Percentiles rank a stretch among this genome's conserved stretches.
Conservation (phyloP, 2,329 filamentous ascomycete species). For the Exophiala dermatitidis region DNA sequence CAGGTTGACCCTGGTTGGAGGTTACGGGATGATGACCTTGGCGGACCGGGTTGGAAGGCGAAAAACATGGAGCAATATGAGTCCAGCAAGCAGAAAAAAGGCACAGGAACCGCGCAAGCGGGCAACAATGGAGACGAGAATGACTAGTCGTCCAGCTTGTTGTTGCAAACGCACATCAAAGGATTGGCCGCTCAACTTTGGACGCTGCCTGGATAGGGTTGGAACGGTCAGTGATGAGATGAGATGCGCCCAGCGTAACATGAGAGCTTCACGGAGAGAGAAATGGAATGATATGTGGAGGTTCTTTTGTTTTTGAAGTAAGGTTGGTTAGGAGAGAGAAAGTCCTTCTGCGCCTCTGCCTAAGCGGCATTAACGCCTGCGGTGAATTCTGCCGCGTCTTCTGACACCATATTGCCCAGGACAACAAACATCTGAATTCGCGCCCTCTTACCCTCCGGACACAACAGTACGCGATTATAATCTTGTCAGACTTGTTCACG, state of each 20-base stretch:
- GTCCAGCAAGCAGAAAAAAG: constrained; percentile 22
- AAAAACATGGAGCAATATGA: constrained; percentile 24
- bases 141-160: neutral
- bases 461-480: neutral
- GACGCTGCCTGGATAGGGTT: too few relatives aligned
- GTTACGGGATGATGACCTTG: constrained; percentile 22
- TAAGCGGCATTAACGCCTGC: neutral
- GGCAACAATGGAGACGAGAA: constrained; percentile 12
- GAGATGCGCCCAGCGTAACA: too few relatives aligned
- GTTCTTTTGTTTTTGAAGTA: neutral
- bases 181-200: too few relatives aligned
- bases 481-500: neutral
- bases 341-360: neutral
- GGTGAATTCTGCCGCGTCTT: neutral
- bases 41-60: constrained; percentile 20
- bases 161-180: neutral
- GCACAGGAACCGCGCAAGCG: neutral
- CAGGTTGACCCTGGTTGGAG: constrained; percentile 10
- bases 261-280: too few relatives aligned
- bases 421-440: neutral
- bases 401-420: neutral
- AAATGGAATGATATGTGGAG: neutral
- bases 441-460: neutral
- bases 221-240: too few relatives aligned
- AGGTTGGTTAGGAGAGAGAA: neutral